These are phyloP conservation scores for Sporothrix inflata DNA, from an alignment of 2,329 filamentous ascomycete genomes.

Conservation along the genomic window DNA sequence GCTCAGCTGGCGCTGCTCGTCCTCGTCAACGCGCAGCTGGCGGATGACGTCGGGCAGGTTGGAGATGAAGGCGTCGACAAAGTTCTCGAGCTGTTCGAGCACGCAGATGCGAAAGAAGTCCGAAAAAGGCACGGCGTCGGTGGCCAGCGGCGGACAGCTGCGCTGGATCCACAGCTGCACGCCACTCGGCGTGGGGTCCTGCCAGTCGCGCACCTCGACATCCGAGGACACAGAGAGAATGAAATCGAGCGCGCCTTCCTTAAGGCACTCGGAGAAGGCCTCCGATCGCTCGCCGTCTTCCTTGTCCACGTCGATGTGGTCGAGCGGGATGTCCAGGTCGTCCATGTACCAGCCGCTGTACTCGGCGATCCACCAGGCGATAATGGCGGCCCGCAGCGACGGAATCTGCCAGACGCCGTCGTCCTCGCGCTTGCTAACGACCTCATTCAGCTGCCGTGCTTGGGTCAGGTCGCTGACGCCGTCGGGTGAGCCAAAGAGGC, in stretches of 20 bases:
- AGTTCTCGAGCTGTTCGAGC: conserved; percentile 81
- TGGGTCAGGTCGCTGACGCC: conserved; percentile 68
- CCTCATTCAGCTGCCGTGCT: conserved; percentile 69
- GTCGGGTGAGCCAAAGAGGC: conserved; percentile 77
- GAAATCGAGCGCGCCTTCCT: conserved; percentile 91
- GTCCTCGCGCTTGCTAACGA: conserved; percentile 68
- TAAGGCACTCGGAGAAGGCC: conserved; percentile 74
- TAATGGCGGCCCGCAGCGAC: conserved; percentile 76
- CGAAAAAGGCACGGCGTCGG: conserved; percentile 71
- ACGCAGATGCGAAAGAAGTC: conserved; percentile 71
- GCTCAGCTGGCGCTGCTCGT: conserved; percentile 76
- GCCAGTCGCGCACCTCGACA: conserved; percentile 79
- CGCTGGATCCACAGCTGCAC: conserved; percentile 82
- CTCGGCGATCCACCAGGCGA: conserved; percentile 87
- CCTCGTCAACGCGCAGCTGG: conserved; percentile 83
- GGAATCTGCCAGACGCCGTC: conserved; percentile 71
- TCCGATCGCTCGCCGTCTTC: conserved; percentile 74
- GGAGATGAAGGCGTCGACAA: conserved; percentile 89
- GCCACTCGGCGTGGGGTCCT: conserved; percentile 81
- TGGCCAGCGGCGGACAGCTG: conserved; percentile 70
- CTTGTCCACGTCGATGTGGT: conserved; percentile 65
- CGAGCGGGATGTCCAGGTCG: conserved; percentile 62
- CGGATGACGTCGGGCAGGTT: conserved; percentile 93
- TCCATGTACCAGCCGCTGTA: conserved; percentile 91
- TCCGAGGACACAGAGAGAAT: conserved; percentile 83